phyloP scores from a whole-genome alignment of 1,139 yeast genomes.

The Suhomyces terraborum region DNA sequence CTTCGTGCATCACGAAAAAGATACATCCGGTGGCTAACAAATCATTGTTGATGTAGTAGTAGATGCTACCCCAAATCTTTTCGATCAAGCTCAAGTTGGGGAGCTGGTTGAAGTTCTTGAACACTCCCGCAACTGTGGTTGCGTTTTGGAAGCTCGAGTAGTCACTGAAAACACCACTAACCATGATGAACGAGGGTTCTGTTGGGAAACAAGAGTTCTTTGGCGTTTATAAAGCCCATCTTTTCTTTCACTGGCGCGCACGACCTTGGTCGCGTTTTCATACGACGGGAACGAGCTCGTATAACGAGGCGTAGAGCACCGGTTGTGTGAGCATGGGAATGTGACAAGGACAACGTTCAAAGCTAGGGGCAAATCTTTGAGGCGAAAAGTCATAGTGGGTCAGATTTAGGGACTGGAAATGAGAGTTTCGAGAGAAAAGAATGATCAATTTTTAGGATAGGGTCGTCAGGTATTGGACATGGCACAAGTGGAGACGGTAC shows the following conservation, averaged over 20 bases:
- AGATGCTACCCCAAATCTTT: constrained; percentile 47
- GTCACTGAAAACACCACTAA: constrained; percentile 38
- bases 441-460: no score
- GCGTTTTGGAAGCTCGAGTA: constrained; percentile 43
- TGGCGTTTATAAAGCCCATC: constrained; percentile 1
- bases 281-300: constrained; percentile 15
- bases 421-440: no score
- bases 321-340: no score
- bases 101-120: constrained; percentile 37
- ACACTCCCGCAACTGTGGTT: constrained; percentile 41
- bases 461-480: no score
- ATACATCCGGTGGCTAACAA: constrained; percentile 49
- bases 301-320: background rate
- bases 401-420: no score
- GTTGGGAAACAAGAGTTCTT: background rate
- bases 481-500: no score
- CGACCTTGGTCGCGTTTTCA: constrained; percentile 4
- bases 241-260: constrained; percentile 8
- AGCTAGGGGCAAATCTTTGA: no score
- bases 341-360: no score
- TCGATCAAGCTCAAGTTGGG: constrained; percentile 32
- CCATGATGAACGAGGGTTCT: constrained; percentile 5
- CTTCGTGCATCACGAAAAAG: constrained; percentile 45
- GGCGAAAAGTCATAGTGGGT: no score
- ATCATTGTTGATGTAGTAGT: constrained; percentile 44